phyloP scores from a whole-genome alignment of 805 yeast species.

The Saturnispora serradocipensis region DNA sequence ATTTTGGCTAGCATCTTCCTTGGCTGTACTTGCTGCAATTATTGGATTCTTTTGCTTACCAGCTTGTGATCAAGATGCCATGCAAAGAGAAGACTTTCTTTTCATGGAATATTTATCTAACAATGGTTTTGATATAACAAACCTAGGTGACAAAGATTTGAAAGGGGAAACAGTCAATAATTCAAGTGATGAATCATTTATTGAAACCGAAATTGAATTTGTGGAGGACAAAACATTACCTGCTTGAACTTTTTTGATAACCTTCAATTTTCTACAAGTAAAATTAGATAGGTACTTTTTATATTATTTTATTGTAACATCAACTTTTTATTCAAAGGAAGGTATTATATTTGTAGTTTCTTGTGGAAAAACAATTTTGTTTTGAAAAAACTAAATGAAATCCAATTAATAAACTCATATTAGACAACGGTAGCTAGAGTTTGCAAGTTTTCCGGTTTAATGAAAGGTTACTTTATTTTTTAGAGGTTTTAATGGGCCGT shows the following conservation, averaged over 20 bases:
- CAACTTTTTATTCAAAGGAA: too few species aligned
- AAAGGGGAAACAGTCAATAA: not conserved
- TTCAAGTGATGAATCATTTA: not conserved
- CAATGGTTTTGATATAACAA: conserved; percentile 61
- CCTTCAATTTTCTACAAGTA: too few species aligned
- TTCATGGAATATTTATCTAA: conserved; percentile 58
- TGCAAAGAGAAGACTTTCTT: conserved; percentile 63
- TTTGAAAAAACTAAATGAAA: too few species aligned
- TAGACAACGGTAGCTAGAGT: too few species aligned
- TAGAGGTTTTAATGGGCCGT: too few species aligned
- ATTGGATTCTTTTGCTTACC: conserved; percentile 69
- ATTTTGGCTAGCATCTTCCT: conserved; percentile 70
- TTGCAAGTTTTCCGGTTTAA: too few species aligned
- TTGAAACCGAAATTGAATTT: not conserved
- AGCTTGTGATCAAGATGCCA: conserved; percentile 72
- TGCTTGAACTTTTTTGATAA: not conserved
- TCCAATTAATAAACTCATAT: too few species aligned
- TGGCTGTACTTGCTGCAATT: conserved; percentile 64
- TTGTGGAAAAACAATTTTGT: too few species aligned
- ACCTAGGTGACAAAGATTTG: conserved; percentile 37
- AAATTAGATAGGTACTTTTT: too few species aligned
- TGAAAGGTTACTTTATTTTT: too few species aligned
- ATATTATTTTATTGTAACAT: too few species aligned
- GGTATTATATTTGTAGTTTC: too few species aligned
- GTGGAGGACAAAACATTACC: not conserved